Evolutionary conservation across 129 eudicot species (phyloP).

Genomic region (Arctium lappa): DNA sequence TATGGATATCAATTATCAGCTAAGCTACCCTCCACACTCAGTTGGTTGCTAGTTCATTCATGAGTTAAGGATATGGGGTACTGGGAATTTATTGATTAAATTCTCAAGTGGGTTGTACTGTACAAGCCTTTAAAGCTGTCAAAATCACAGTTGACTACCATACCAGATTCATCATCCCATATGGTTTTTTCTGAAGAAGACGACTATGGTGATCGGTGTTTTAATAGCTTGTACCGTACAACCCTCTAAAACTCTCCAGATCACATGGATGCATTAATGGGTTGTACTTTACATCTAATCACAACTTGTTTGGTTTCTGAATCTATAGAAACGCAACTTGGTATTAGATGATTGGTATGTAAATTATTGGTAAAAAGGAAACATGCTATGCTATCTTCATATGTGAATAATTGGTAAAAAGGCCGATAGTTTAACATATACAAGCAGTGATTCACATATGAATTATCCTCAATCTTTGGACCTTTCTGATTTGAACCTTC

Average conservation of each 20-base stretch:
- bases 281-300: background rate
- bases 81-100: background rate
- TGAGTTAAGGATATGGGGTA: background rate
- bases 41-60: background rate
- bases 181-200: background rate
- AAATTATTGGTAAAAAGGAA: background rate
- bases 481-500: background rate
- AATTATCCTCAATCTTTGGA: background rate
- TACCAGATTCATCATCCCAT: background rate
- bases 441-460: background rate
- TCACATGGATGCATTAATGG: background rate
- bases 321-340: background rate
- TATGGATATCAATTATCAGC: background rate
- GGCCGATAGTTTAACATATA: background rate
- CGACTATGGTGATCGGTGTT: background rate
- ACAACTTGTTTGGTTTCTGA: background rate
- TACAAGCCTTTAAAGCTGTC: conserved; percentile 10
- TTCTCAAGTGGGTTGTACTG: conserved; percentile 20
- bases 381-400: background rate
- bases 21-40: background rate
- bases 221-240: background rate
- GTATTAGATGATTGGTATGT: background rate
- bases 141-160: background rate
- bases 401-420: background rate
- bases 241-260: background rate